phyloP scores from a whole-genome alignment of 176 grass and related monocot genomes.

The Poa annua region DNA sequence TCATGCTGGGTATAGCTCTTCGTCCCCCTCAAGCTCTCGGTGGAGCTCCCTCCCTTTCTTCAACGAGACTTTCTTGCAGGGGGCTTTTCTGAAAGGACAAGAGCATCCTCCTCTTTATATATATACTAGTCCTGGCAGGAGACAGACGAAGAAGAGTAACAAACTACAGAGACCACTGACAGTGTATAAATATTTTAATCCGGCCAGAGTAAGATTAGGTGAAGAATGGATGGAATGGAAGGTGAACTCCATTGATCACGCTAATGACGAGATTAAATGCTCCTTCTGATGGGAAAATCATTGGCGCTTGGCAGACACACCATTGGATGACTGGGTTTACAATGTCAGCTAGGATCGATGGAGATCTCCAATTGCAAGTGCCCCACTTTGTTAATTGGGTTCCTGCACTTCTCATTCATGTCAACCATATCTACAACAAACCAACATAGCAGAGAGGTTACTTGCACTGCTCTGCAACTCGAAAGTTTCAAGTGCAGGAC shows the following conservation, averaged over 20 bases:
- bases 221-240: slow-evolving; percentile 33
- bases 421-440: background rate
- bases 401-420: slow-evolving; percentile 26
- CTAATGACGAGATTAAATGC: slow-evolving; percentile 21
- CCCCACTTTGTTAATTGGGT: slow-evolving; percentile 42
- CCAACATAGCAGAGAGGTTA: slow-evolving; percentile 23
- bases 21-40: slow-evolving; percentile 7
- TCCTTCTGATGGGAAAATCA: slow-evolving; percentile 30
- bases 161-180: slow-evolving; percentile 39
- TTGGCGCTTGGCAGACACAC: slow-evolving; percentile 14
- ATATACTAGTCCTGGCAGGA: slow-evolving; percentile 35
- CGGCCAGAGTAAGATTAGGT: slow-evolving; percentile 36
- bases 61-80: background rate
- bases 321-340: slow-evolving; percentile 28
- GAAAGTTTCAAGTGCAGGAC: background rate
- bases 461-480: slow-evolving; percentile 38
- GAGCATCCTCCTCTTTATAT: slow-evolving; percentile 25
- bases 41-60: slow-evolving; percentile 36
- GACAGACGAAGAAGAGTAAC: background rate
- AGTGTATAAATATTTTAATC: slow-evolving; percentile 21
- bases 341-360: slow-evolving; percentile 31
- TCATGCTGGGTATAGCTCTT: slow-evolving; percentile 9
- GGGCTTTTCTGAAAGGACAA: slow-evolving; percentile 27
- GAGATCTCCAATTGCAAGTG: slow-evolving; percentile 34
- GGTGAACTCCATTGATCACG: slow-evolving; percentile 32